Evolutionary conservation across 495 filamentous ascomycete species (phyloP), one percentile per base, ranked within the genome.

Genomic region (Entonaema liquescens): DNA sequence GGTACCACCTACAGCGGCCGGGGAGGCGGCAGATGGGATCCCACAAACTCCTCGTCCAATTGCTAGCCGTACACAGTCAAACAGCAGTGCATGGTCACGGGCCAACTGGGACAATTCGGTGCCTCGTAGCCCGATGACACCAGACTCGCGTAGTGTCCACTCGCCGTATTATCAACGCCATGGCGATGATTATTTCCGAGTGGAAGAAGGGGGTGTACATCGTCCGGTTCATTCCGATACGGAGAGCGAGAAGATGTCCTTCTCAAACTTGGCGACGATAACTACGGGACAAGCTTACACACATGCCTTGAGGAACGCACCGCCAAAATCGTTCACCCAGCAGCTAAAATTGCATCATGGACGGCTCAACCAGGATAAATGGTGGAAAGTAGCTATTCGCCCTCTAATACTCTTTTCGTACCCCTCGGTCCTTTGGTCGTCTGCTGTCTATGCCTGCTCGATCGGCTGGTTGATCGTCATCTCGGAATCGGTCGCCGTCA

Each of bases 391-490:
- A 5, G 90, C 89, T 12, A 25, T 89, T 9, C 89, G 94, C 7
- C 95, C 95, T 6, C 90, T 98, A 52, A 89, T 97, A 50, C 84
- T 98, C 5, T 97, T 90, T 75, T 86, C 89, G 1, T 98, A 98
- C 75, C 95, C 95, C 0, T 85, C 92, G 0, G 91, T 99, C 13
- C 87, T 99, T 23, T 99, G 95, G 95, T 95, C 92, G 38, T 83
- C 93, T 0, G 84, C 92, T 0, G 89, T 98, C 31, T 99, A 99
- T 78, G 82, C 93, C 0, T 89, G 95, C 69, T 93, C 92, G 4
- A 87, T 98, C n/a, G 94, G 95, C 17, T 98, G 95, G 95, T 83
- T 99, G 49, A 97, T 99, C 65, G 92, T 98, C 29, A 87, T 98
- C 12, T 98, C 95, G 1, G 94, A 98, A 79, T 90, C 90, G 0